phyloP scores from a whole-genome alignment of 495 filamentous ascomycete genomes.

The Diplogelasinospora grovesii region DNA sequence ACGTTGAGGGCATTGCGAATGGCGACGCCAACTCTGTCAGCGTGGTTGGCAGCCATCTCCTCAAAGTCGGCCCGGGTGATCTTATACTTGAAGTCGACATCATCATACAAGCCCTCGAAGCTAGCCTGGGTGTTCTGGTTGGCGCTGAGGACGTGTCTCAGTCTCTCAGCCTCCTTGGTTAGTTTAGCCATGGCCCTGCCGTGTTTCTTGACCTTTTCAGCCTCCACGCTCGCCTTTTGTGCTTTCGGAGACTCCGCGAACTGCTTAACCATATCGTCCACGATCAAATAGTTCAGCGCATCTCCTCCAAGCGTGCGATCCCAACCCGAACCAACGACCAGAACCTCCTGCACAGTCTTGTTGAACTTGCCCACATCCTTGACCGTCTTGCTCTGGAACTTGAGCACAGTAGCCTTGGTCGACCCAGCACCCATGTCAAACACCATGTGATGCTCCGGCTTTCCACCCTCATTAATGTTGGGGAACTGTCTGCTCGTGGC shows the following conservation, averaged over 20 bases:
- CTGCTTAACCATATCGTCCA: constrained; percentile 78
- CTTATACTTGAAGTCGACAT: constrained; percentile 91
- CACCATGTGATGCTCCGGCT: constrained; percentile 86
- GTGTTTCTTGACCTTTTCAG: constrained; percentile 58
- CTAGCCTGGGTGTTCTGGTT: constrained; percentile 74
- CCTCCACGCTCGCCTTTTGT: constrained; percentile 57
- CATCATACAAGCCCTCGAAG: constrained; percentile 85
- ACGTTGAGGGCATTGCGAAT: constrained; percentile 67
- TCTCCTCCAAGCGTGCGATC: constrained; percentile 88
- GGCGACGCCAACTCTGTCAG: constrained; percentile 58
- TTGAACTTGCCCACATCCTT: constrained; percentile 93
- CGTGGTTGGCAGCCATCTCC: constrained; percentile 62
- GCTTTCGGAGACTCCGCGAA: constrained; percentile 65
- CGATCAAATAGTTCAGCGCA: constrained; percentile 75
- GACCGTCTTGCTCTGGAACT: constrained; percentile 79
- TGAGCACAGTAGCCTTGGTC: constrained; percentile 89
- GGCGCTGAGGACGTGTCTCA: constrained; percentile 87
- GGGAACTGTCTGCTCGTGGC: constrained; percentile 87
- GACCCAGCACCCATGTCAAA: constrained; percentile 98
- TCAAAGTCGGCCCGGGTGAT: constrained; percentile 78
- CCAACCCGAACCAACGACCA: constrained; percentile 80
- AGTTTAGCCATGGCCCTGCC: constrained; percentile 82
- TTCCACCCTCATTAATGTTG: constrained; percentile 70
- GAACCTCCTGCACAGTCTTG: constrained; percentile 92
- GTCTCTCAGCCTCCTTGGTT: constrained; percentile 81